Conservation (phyloP, 1,284 basidiomycete genomes). For the Trichosporon asahii region DNA sequence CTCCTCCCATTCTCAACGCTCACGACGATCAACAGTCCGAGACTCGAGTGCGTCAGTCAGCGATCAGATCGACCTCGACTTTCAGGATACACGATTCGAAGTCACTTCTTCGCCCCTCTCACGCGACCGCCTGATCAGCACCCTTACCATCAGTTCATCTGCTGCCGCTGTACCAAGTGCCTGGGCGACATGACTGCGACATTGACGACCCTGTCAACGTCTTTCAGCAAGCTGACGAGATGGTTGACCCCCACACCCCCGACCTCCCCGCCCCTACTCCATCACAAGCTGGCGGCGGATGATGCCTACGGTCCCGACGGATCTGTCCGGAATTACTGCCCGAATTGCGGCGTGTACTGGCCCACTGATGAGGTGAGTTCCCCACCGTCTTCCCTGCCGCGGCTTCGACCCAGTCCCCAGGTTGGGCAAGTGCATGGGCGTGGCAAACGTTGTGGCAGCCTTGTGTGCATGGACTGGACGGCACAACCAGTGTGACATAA, state of each 20-base stretch:
- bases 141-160: neutral
- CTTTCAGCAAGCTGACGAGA: slow-evolving; percentile 2
- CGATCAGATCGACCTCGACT: neutral
- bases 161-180: neutral
- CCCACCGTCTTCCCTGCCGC: neutral
- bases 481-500: neutral
- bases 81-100: neutral
- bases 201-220: neutral
- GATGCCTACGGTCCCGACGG: slow-evolving; percentile 5
- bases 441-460: neutral
- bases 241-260: neutral
- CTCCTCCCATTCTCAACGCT: neutral
- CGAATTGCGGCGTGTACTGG: slow-evolving; percentile 4
- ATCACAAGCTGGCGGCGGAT: neutral
- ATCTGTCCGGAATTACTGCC: neutral
- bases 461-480: neutral
- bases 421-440: neutral
- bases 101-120: neutral
- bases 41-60: neutral
- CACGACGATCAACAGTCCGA: neutral
- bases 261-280: neutral
- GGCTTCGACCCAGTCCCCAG: neutral
- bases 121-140: neutral
- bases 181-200: neutral
- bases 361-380: slow-evolving; percentile 2